phyloP scores from a whole-genome alignment of 768 basidiomycete genomes.

The Cystobasidium tubakii region DNA sequence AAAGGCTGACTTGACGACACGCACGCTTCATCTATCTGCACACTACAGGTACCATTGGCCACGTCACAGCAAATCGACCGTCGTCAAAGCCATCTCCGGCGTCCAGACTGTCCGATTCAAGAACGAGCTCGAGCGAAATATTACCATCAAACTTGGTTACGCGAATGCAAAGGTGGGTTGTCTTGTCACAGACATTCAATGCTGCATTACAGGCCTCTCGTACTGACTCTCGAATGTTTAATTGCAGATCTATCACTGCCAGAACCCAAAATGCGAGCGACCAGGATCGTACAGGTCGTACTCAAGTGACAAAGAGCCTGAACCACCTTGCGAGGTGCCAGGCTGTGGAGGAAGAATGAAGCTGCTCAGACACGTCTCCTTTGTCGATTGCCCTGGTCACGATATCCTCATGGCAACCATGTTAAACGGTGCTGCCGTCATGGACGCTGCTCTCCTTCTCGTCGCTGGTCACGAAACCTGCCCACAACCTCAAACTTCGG shows the following conservation, averaged over 20 bases:
- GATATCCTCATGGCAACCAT: conserved; percentile 99
- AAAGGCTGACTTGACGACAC: neutral
- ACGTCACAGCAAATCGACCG: conserved; percentile 97
- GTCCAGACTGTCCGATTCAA: conserved; percentile 99
- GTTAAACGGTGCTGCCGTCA: conserved; percentile 99
- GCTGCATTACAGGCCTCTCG: no score
- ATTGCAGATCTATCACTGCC: conserved; percentile 97
- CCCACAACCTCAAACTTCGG: conserved; percentile 96
- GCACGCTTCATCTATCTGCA: neutral
- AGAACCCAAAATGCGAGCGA: conserved; percentile 83
- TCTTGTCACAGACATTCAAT: neutral
- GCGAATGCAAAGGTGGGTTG: conserved; percentile 88
- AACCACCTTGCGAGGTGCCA: conserved; percentile 85
- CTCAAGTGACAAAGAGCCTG: conserved; percentile 85
- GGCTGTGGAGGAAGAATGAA: conserved; percentile 86
- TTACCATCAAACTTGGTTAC: conserved; percentile 98
- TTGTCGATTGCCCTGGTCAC: conserved; percentile 81
- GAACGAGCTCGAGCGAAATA: conserved; percentile 97
- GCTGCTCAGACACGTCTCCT: conserved; percentile 91
- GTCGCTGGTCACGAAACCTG: conserved; percentile 98
- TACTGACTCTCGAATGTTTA: no score
- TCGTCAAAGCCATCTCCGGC: conserved; percentile 97
- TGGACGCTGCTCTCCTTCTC: conserved; percentile 94
- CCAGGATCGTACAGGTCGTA: conserved; percentile 93
- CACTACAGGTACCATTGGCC: conserved; percentile 80